Base-by-base conservation (phyloP, 2,329 filamentous ascomycete genomes). In the Pseudogymnoascus sp. region DNA sequence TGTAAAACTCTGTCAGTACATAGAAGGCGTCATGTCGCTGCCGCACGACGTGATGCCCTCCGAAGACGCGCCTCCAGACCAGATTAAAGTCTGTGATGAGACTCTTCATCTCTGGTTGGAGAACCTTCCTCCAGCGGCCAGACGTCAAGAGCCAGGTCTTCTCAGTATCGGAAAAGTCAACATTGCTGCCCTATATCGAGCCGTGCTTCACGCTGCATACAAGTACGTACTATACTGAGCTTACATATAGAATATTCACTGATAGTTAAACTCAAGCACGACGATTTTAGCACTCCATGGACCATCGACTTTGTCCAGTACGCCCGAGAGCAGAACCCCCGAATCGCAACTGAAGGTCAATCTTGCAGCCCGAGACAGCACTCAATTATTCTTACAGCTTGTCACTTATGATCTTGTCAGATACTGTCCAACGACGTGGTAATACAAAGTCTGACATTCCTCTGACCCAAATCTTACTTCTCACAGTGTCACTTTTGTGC, bases 1-100 rank as follows among this genome's bases (percentile, higher is more conserved):
- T 62, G 62, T 67, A 4, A 66, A 64, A 60, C 66, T 69, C 16
- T 69, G 67, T 25, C 66, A 68, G 40, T 65, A 65, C 50, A 67
- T 68, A 61, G 67, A 68, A 38, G 66, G 64, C 14, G 64, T 69
- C 10, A 25, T 69, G 10, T 67, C 65, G 3, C 63, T 68, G 3
- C 61, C 18, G 1, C 53, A 68, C 18, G 14, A 37, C 12, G 14
- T 37, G 36, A 37, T 37, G 36, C 36, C 36, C 12, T 37, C 36
- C 36, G 36, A 12, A 14, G 36, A 37, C 36, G 36, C 36, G 36
- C 36, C 36, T 37, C 36, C 6, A 37, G 36, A 37, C 36, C 67
- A 68, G 56, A 60, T 65, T 5, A 40, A 59, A 4, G 59, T 67
- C 3, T 68, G 64, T 21, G 64, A 69, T 6, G 36, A 37, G 11